Conservation (phyloP, 2,329 filamentous ascomycete species). For the Cladophialophora chaetospira region DNA sequence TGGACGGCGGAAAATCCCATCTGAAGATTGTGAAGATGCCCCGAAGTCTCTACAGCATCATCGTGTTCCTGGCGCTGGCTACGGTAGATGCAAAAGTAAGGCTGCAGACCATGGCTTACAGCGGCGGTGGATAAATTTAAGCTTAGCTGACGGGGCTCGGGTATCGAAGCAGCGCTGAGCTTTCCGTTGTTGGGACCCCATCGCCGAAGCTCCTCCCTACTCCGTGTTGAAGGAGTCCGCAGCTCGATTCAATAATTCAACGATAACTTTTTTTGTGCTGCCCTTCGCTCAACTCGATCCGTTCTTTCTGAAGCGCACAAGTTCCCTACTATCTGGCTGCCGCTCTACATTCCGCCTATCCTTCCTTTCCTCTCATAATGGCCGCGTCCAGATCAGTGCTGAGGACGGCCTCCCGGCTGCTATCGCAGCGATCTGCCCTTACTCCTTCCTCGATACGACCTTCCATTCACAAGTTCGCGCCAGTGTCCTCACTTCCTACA, state of each 20-base stretch:
- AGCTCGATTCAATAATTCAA: conserved; percentile 1
- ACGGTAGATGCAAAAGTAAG: no score
- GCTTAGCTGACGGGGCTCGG: not conserved
- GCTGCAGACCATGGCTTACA: not conserved
- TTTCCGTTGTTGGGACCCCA: conserved; percentile 8
- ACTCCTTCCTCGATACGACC: conserved; percentile 35
- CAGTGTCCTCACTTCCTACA: conserved; percentile 48
- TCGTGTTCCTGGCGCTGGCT: no score
- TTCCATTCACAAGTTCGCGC: conserved; percentile 43
- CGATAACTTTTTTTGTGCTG: not conserved
- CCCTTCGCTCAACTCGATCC: conserved; percentile 34
- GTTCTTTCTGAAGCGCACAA: conserved; percentile 35
- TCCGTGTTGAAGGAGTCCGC: conserved; percentile 13
- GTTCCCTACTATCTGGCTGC: no score
- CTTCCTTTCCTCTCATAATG: conserved; percentile 56
- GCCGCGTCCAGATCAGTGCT: conserved; percentile 60
- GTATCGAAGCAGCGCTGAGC: not conserved
- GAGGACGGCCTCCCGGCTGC: conserved; percentile 64
- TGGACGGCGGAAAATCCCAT: no score
- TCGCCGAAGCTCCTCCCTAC: conserved; percentile 8
- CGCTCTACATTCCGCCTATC: not conserved
- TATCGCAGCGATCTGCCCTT: conserved; percentile 55
- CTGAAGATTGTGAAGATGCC: no score
- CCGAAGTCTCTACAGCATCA: no score
- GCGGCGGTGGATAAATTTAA: not conserved